phyloP scores from a whole-genome alignment of 192 early-diverging fungal species.

The Haplosporangium gracile region DNA sequence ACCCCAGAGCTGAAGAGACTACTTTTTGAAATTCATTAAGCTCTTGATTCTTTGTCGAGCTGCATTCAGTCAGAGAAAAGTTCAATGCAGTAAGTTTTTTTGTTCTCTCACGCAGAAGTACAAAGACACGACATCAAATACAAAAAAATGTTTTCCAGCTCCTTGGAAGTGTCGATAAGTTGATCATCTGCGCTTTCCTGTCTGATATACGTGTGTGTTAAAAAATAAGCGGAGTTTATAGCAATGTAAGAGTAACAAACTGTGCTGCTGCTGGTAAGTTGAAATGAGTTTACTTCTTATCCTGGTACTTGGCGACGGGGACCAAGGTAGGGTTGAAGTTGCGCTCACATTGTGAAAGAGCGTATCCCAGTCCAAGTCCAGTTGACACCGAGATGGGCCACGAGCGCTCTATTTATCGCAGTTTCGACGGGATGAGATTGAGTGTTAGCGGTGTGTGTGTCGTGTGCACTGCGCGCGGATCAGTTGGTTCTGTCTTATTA shows the following conservation, averaged over 20 bases:
- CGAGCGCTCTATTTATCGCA: constrained; percentile 68
- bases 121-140: no score
- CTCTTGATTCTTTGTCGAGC: no score
- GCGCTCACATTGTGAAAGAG: constrained; percentile 84
- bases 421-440: no score
- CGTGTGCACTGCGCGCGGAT: no score
- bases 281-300: constrained; percentile 47
- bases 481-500: no score
- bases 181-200: not conserved
- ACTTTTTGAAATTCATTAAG: no score
- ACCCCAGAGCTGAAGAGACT: no score
- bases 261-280: not conserved
- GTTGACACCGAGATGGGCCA: constrained; percentile 90
- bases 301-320: constrained; percentile 62
- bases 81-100: no score
- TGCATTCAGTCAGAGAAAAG: no score
- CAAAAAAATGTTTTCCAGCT: no score
- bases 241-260: not conserved
- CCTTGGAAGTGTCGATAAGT: not conserved
- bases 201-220: not conserved
- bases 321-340: constrained; percentile 67
- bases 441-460: no score
- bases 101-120: no score
- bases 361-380: constrained; percentile 85
- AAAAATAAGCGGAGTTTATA: not conserved